Evolutionary conservation across 768 basidiomycete species (phyloP).

Genomic region (Pseudohyphozyma bogoriensis): DNA sequence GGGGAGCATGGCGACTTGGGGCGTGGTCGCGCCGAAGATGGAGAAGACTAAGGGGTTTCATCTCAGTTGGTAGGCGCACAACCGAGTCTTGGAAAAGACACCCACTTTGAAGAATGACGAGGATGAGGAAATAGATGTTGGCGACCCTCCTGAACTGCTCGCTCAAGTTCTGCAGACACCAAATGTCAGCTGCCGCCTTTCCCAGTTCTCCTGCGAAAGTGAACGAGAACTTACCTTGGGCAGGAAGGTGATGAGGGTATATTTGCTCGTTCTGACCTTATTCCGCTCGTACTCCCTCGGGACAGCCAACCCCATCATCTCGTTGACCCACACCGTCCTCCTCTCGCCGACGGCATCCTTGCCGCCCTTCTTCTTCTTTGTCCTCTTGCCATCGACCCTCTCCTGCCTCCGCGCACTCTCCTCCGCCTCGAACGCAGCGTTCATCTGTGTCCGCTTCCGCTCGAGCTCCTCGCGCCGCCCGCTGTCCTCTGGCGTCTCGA

Average conservation of each 20-base stretch:
- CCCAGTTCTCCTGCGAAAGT: background rate
- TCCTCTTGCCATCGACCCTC: constrained; percentile 12
- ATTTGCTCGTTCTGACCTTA: constrained; percentile 90
- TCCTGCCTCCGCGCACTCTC: constrained; percentile 28
- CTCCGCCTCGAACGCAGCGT: constrained; percentile 28
- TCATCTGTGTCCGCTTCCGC: constrained; percentile 16
- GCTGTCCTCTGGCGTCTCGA: constrained; percentile 2
- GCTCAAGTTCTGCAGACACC: constrained; percentile 53
- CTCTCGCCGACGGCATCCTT: constrained; percentile 37
- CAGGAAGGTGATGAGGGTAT: constrained; percentile 78
- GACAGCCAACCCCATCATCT: constrained; percentile 53
- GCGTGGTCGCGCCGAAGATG: constrained; percentile 77
- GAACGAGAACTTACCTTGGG: constrained; percentile 51
- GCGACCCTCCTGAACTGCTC: constrained; percentile 91
- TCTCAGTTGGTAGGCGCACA: background rate
- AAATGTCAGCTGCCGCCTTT: background rate
- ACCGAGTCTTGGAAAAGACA: too few species aligned
- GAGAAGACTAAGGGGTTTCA: constrained; percentile 56
- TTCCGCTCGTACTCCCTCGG: constrained; percentile 64
- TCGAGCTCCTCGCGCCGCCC: constrained; percentile 23
- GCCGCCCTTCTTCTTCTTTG: constrained; percentile 45
- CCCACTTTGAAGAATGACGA: constrained; percentile 53
- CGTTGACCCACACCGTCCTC: constrained; percentile 73
- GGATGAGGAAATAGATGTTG: constrained; percentile 68
- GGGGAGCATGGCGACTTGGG: constrained; percentile 71